Percentiles rank a stretch among this genome's conserved stretches.
These are phyloP conservation scores for Sclerotinia nivalis DNA, from an alignment of 2,329 filamentous ascomycete species.

Conservation along the genomic window DNA sequence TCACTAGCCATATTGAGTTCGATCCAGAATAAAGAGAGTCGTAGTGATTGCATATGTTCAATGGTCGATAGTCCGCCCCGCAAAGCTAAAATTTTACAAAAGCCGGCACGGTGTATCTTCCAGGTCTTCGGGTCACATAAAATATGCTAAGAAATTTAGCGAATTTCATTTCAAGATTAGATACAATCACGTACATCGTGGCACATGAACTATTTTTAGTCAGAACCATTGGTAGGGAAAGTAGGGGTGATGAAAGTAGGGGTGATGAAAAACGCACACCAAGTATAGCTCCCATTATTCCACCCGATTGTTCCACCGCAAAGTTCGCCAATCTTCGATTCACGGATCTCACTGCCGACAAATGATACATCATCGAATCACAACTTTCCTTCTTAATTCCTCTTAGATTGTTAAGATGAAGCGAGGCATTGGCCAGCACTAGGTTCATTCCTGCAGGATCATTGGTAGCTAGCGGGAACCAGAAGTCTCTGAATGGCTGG, in stretches of 20 bases:
- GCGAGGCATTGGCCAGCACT: not conserved
- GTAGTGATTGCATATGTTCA: not conserved
- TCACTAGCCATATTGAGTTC: constrained; percentile 18
- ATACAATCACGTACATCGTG: constrained; percentile 12
- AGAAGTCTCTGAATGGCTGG: constrained; percentile 17
- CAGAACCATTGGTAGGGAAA: not conserved
- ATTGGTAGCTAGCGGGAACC: not conserved
- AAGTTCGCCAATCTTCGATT: not conserved
- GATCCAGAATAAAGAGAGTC: constrained; percentile 18
- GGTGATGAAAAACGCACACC: not conserved
- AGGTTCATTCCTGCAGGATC: constrained; percentile 11
- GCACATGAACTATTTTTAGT: constrained; percentile 13
- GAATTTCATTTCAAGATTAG: not conserved
- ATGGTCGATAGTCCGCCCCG: constrained; percentile 11
- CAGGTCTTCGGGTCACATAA: not conserved
- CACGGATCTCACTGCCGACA: constrained; percentile 6
- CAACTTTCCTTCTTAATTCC: not conserved
- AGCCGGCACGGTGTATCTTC: constrained; percentile 12
- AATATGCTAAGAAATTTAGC: not conserved
- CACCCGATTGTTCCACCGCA: not conserved
- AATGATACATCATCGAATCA: not conserved
- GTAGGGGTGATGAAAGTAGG: no score
- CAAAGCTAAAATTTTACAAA: constrained; percentile 1
- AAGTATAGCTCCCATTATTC: constrained; percentile 6
- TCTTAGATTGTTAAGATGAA: not conserved